phyloP scores from a whole-genome alignment of 2,329 filamentous ascomycete species.

The Fusarium sterilihyphosum region DNA sequence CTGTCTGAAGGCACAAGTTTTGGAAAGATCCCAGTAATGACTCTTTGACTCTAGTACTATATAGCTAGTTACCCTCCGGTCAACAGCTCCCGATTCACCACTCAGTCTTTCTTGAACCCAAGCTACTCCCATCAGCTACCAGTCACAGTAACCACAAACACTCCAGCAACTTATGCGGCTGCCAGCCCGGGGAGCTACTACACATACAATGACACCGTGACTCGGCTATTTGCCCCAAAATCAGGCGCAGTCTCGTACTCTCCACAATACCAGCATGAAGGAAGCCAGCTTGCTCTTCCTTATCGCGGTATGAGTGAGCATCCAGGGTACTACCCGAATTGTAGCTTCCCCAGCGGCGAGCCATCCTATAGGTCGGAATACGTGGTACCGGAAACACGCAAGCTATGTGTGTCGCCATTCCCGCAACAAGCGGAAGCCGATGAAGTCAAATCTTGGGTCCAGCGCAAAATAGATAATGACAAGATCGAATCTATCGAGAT shows the following conservation, averaged over 20 bases:
- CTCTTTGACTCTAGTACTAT: constrained; percentile 24
- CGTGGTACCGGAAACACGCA: constrained; percentile 30
- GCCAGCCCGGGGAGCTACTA: constrained; percentile 15
- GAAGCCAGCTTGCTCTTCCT: constrained; percentile 24
- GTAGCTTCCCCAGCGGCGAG: background rate
- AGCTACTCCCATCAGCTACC: constrained; percentile 7
- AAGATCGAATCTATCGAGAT: constrained; percentile 42
- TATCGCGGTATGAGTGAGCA: constrained; percentile 19
- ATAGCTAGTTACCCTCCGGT: constrained; percentile 9
- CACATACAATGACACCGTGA: background rate
- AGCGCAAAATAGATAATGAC: constrained; percentile 34
- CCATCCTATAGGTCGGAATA: constrained; percentile 7
- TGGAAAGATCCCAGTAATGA: background rate
- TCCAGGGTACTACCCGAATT: constrained; percentile 1
- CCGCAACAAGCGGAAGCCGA: constrained; percentile 32
- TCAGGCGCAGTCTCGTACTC: constrained; percentile 11
- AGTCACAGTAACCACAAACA: background rate
- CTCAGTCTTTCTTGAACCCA: constrained; percentile 6
- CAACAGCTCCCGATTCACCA: constrained; percentile 4
- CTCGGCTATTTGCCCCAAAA: background rate
- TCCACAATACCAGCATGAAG: constrained; percentile 21
- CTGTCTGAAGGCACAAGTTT: background rate
- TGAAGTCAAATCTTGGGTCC: constrained; percentile 45
- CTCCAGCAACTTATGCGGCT: constrained; percentile 6
- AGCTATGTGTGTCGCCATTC: constrained; percentile 43